Base-by-base conservation (phyloP, 768 basidiomycete species). In the Cyclocybe aegerita region DNA sequence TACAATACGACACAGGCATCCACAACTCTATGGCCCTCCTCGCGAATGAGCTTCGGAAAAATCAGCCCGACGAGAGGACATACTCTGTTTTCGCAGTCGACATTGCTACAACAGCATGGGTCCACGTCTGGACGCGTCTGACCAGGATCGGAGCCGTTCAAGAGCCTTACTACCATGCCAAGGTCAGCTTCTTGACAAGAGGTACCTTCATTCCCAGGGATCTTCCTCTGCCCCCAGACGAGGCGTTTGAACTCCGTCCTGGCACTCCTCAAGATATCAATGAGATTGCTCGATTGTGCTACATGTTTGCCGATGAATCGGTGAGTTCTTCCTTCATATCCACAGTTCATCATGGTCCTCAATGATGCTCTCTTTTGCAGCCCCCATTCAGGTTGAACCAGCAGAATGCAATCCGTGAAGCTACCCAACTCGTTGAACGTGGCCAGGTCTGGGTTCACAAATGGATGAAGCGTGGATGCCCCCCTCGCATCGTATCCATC, bases 71-170 rank as follows among this genome's bases (percentile, higher is more conserved):
- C 4, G 59, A 67, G 30, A 72, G 86, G 9, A 71, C 86, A 0
- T 90, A 83, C 62, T 87, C 88, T 1, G 72, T 88, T 7, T 90
- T 88, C 55, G 80, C 83, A 1, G 70, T 76, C 4, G 72, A 80
- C 4, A 56, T 60, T 5, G 65, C 89, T 12, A 66, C 80, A 3
- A 36, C 52, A 7, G 55, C 58, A 3, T 87, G 90, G 53, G 71
- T 74, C 3, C 45, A 63, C 1, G 56, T 70, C 12, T 89, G 84
- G 86, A 66, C 69, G 17, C 46, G 55, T 7, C 53, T 69, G 17
- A 81, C 85, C 1, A 70, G 74, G 2, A 69, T 82, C 17, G 50
- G 55, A 3, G 39, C 60, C 31, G 49, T 53, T 11, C 32, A 49
- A 1, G 60, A 72, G 0, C 78, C 79, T 0, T 90, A 88, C 59